Conservation (phyloP, 805 yeast genomes). For the Zygotorulaspora florentina region DNA sequence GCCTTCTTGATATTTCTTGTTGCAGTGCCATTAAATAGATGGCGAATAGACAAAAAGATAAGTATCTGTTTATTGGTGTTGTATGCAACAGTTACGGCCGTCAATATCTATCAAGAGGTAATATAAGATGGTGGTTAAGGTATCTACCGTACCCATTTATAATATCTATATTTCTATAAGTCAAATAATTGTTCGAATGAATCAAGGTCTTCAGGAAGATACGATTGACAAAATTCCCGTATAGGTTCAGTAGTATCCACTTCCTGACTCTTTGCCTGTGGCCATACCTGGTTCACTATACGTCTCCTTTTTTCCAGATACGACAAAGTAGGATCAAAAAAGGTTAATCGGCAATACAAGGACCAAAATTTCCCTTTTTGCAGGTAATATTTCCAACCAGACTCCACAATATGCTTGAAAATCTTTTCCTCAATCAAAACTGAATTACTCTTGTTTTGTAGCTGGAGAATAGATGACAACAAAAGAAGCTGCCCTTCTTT, state of each 20-base stretch:
- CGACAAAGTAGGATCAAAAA: slow-evolving; percentile 23
- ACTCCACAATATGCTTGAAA: slow-evolving; percentile 20
- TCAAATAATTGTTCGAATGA: slow-evolving; percentile 14
- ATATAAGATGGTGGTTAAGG: neutral
- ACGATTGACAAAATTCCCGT: slow-evolving; percentile 23
- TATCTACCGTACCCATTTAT: neutral
- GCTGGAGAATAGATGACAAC: slow-evolving; percentile 20
- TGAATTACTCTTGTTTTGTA: slow-evolving; percentile 26
- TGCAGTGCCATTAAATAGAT: slow-evolving; percentile 43
- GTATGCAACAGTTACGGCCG: slow-evolving; percentile 17
- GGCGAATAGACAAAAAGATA: slow-evolving; percentile 42
- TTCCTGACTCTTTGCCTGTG: slow-evolving; percentile 14
- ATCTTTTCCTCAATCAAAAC: slow-evolving; percentile 20
- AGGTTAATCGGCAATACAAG: slow-evolving; percentile 26
- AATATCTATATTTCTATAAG: neutral
- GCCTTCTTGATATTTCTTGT: slow-evolving; percentile 39
- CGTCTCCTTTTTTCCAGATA: slow-evolving; percentile 26
- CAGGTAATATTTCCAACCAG: slow-evolving; percentile 20
- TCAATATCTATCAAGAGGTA: slow-evolving; percentile 23
- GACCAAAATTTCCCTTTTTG: slow-evolving; percentile 27
- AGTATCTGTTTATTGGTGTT: slow-evolving; percentile 33
- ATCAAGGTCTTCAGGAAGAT: slow-evolving; percentile 31
- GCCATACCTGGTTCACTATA: slow-evolving; percentile 22
- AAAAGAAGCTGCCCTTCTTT: slow-evolving; percentile 20
- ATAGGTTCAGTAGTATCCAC: slow-evolving; percentile 4